phyloP scores from a whole-genome alignment of 169 alveolate genomes.

The Cryptosporidium ubiquitum region DNA sequence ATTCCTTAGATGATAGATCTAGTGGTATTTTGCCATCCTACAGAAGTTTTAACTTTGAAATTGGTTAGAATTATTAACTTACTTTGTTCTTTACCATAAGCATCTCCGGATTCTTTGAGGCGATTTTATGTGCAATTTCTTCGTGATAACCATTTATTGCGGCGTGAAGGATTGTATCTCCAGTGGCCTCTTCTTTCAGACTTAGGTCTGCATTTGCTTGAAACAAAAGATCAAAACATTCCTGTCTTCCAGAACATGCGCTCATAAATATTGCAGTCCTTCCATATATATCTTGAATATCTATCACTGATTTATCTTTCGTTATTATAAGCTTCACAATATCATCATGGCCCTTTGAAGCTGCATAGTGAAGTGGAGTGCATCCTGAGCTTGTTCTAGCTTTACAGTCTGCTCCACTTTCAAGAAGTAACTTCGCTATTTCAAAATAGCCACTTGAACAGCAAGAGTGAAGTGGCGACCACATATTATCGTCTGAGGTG shows the following conservation, averaged over 20 bases:
- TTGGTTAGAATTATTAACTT: background rate
- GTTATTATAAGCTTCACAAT: constrained; percentile 35
- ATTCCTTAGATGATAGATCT: constrained; percentile 39
- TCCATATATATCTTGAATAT: constrained; percentile 23
- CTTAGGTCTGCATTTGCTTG: constrained; percentile 19
- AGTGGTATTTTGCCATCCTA: constrained; percentile 68
- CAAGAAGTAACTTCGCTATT: constrained; percentile 20
- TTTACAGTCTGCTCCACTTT: constrained; percentile 34
- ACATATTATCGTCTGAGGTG: constrained; percentile 71
- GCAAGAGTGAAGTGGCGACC: constrained; percentile 77
- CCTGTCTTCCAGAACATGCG: constrained; percentile 58
- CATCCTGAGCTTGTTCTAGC: constrained; percentile 67
- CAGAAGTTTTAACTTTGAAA: background rate
- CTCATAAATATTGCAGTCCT: constrained; percentile 54
- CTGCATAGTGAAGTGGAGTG: constrained; percentile 77
- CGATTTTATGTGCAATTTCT: constrained; percentile 58
- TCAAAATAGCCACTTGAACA: constrained; percentile 74
- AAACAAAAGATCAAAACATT: constrained; percentile 16
- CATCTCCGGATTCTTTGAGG: constrained; percentile 48
- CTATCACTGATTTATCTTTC: background rate
- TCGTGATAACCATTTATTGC: constrained; percentile 54
- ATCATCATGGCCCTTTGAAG: constrained; percentile 76
- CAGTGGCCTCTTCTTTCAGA: constrained; percentile 10
- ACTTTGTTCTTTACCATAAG: constrained; percentile 37
- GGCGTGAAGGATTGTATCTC: constrained; percentile 50